phyloP scores from a whole-genome alignment of 768 basidiomycete genomes.

The Mycena pura region DNA sequence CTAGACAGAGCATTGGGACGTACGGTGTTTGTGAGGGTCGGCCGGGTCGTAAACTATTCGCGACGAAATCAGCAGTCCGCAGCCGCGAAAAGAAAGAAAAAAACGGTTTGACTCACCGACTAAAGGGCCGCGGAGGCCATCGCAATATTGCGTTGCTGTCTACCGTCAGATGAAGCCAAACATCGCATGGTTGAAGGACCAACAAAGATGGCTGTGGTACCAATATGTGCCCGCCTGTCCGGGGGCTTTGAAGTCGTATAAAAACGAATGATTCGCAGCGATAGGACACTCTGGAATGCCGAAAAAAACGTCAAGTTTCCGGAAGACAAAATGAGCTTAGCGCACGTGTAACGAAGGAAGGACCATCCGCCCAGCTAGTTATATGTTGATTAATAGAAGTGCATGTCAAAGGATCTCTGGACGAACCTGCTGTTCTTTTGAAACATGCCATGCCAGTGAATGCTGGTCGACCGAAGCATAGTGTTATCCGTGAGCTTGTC shows the following conservation, averaged over 20 bases:
- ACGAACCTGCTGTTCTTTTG: slow-evolving; percentile 41
- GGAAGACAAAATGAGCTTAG: neutral
- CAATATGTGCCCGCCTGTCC: slow-evolving; percentile 53
- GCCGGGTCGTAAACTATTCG: slow-evolving; percentile 44
- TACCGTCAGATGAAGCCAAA: slow-evolving; percentile 34
- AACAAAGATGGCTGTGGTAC: slow-evolving; percentile 45
- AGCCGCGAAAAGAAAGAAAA: neutral
- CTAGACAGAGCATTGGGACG: neutral
- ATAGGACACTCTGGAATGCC: slow-evolving; percentile 16
- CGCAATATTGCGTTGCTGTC: slow-evolving; percentile 59
- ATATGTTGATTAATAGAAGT: too few relatives aligned
- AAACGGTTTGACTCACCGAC: slow-evolving; percentile 29
- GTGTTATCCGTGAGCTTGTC: slow-evolving; percentile 48
- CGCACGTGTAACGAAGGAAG: slow-evolving; percentile 36
- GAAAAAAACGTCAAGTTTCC: neutral
- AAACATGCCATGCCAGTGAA: slow-evolving; percentile 55
- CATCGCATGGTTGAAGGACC: neutral
- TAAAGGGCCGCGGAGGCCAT: slow-evolving; percentile 57
- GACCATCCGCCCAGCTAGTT: slow-evolving; percentile 51
- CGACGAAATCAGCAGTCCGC: neutral
- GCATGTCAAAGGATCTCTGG: too few relatives aligned
- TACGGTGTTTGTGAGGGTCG: slow-evolving; percentile 44
- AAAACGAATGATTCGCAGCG: slow-evolving; percentile 2
- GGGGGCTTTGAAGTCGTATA: slow-evolving; percentile 43
- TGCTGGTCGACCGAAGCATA: slow-evolving; percentile 57